Conservation (phyloP, 169 alveolate genomes). For the Neospora caninum region DNA sequence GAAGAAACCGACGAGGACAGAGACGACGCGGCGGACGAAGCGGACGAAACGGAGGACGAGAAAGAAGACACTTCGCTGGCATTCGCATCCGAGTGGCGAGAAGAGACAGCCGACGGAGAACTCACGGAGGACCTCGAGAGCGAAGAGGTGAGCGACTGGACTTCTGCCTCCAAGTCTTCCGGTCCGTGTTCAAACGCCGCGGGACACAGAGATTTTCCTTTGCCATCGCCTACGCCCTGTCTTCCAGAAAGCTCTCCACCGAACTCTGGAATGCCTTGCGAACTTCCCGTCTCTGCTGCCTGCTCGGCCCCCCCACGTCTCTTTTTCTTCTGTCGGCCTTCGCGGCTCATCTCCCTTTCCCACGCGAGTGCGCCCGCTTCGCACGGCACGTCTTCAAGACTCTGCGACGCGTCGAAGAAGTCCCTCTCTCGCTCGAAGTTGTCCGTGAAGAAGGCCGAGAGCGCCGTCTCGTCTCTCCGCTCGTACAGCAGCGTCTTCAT, state of each 20-base stretch:
- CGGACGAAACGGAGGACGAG: background rate
- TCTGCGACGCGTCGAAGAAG: background rate
- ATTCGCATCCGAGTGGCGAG: background rate
- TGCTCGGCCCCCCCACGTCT: no score
- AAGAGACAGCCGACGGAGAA: background rate
- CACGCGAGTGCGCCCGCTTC: no score
- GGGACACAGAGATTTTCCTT: background rate
- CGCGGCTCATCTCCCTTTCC: no score
- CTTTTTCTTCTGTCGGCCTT: no score
- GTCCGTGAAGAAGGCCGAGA: background rate
- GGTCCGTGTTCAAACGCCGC: background rate
- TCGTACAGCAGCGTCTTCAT: constrained; percentile 74
- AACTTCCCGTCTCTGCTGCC: no score
- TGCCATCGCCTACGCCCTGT: background rate
- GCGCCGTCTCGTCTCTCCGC: constrained; percentile 27
- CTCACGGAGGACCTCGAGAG: background rate
- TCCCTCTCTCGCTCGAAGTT: background rate
- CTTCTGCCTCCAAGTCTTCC: background rate
- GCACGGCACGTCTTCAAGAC: no score
- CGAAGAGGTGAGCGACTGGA: constrained; percentile 3
- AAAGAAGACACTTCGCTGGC: background rate
- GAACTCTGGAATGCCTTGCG: no score
- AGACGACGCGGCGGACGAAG: background rate
- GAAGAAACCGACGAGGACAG: background rate
- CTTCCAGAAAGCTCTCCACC: no score